Conservation (phyloP, 495 filamentous ascomycete genomes). For the Penicillium malachiteum region DNA sequence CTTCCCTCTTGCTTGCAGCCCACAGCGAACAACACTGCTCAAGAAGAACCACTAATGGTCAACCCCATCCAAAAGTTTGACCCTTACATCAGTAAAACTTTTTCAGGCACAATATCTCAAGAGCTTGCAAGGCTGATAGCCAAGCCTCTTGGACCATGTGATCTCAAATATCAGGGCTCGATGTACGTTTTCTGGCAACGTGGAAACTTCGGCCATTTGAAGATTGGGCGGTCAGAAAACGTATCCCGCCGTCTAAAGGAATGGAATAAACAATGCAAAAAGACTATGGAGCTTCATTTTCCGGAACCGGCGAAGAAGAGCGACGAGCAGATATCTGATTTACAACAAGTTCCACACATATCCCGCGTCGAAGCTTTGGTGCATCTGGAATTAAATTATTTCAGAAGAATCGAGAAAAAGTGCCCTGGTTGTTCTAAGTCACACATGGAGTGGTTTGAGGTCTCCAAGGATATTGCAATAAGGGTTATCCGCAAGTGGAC, state of each 20-base stretch:
- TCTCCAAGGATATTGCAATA: conserved; percentile 8
- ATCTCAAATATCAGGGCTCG: conserved; percentile 11
- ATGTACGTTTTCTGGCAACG: conserved; percentile 20
- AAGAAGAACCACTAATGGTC: background rate
- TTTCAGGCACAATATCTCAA: conserved; percentile 1
- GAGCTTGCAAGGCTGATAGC: conserved; percentile 7
- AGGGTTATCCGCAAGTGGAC: conserved; percentile 18
- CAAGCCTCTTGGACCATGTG: conserved; percentile 3
- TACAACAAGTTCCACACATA: conserved; percentile 11
- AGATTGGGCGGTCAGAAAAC: conserved; percentile 13
- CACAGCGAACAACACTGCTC: background rate
- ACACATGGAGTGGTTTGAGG: conserved; percentile 21
- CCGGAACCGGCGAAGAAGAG: background rate
- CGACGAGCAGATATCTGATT: background rate
- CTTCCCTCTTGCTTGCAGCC: background rate
- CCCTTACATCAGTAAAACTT: conserved; percentile 2
- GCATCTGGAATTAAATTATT: conserved; percentile 12
- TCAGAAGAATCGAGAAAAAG: conserved; percentile 9
- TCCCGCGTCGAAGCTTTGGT: conserved; percentile 19
- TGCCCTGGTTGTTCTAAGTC: conserved; percentile 10
- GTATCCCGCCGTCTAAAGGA: conserved; percentile 4
- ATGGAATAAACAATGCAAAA: conserved; percentile 18
- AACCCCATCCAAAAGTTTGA: conserved; percentile 4
- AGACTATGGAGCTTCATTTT: conserved; percentile 6
- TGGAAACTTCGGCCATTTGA: conserved; percentile 19